Base-by-base conservation (phyloP, 352 stramenopile species). In the Phytophthora palmivora region DNA sequence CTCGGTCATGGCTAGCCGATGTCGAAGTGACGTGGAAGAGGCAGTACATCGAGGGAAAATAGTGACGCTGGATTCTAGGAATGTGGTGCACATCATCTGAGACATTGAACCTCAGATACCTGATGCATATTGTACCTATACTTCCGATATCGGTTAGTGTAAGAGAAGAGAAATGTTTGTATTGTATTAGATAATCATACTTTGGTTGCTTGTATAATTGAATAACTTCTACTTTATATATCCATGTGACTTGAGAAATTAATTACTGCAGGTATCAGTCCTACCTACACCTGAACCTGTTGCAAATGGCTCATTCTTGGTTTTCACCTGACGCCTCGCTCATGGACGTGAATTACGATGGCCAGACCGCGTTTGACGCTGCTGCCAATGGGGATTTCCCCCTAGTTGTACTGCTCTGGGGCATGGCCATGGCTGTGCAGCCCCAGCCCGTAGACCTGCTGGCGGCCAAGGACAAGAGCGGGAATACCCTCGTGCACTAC, bases 401-500 rank as follows among this genome's bases (percentile, higher is more conserved):
- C 42, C 84, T 95, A 11, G 81, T 95, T 15, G 87, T 95, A 42
- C 68, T 95, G 52, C 70, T 95, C 4, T 95, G 87, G 87, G 86
- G 87, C 9, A 95, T 95, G 84, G 81, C 84, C 6, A 84, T 91
- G 68, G 86, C 83, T 11, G 68, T 72, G 67, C 79, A 87, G 46
- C 82, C 79, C 3, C 34, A 67, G 43, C 75, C 76, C 4, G 73
- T 73, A 1, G 80, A 93, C 50, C 50, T 93, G 52, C 58, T 91
- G 32, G 66, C 55, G 14, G 66, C 67, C 12, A 62, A 61, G 19
- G 87, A 95, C 65, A 46, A 42, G 2, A 19, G 63, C 24, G 74
- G 76, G 26, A 95, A 93, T 66, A 58, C 62, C 0, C 58, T 91
- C 26, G 46, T 91, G 37, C 87, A 95, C 52, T 84, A 89, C 58